phyloP scores from a whole-genome alignment of 768 basidiomycete species.

The Rhodotorula sphaerocarpa region DNA sequence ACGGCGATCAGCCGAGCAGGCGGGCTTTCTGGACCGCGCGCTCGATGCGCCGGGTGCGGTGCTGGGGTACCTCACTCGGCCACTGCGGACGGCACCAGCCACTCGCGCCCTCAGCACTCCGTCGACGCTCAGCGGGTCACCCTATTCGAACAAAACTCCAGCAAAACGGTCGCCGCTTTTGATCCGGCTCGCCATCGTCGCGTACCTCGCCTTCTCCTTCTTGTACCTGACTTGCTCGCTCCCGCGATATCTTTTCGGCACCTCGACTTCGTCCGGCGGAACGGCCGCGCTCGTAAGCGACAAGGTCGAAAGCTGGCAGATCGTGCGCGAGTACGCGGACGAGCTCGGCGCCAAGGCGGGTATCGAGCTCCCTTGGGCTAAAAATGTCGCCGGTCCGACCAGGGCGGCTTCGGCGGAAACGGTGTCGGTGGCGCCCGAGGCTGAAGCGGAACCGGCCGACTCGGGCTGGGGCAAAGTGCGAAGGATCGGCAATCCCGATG shows the following conservation, averaged over 20 bases:
- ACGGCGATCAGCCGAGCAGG: background rate
- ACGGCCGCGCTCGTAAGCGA: no score
- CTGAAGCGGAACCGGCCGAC: background rate
- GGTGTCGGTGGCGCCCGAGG: background rate
- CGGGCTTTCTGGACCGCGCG: background rate
- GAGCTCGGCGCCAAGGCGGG: conserved; percentile 21
- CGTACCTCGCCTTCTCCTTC: conserved; percentile 35
- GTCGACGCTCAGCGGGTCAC: conserved; percentile 9
- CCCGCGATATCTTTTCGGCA: background rate
- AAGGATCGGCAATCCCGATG: conserved; percentile 18
- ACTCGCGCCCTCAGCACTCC: conserved; percentile 11
- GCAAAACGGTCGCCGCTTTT: conserved; percentile 24
- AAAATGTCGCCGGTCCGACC: background rate
- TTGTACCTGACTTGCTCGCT: conserved; percentile 23
- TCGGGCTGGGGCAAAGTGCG: conserved; percentile 22
- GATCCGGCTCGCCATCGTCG: conserved; percentile 27
- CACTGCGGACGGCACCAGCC: background rate
- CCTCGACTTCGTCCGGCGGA: background rate
- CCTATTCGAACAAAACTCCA: background rate
- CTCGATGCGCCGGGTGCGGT: conserved; percentile 8
- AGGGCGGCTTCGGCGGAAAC: no score
- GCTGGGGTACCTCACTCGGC: conserved; percentile 25
- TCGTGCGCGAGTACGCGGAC: conserved; percentile 23
- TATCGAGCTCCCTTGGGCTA: conserved; percentile 5
- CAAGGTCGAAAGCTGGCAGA: conserved; percentile 27